Evolutionary conservation across 768 basidiomycete species (phyloP).

Genomic region (Phallus indusiatus): DNA sequence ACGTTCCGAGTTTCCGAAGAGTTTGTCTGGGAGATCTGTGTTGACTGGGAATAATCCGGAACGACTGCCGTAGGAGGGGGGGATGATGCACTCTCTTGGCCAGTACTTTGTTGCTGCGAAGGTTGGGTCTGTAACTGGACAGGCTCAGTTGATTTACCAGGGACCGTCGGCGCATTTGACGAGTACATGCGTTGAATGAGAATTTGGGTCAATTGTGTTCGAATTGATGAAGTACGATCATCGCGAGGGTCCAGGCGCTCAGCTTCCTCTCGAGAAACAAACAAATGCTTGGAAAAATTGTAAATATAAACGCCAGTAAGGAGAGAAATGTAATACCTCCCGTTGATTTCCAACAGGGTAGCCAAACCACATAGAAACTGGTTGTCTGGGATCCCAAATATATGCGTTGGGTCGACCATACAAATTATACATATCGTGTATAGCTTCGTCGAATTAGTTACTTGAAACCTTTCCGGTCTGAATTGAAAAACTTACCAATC

Average conservation of each 20-base stretch:
- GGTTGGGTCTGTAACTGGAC: not conserved
- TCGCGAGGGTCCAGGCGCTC: slow-evolving; percentile 69
- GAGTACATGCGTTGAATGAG: slow-evolving; percentile 55
- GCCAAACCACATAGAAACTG: slow-evolving; percentile 80
- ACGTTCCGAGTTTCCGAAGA: slow-evolving; percentile 30
- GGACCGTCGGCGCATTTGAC: slow-evolving; percentile 12
- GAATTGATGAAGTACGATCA: slow-evolving; percentile 63
- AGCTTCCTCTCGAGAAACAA: slow-evolving; percentile 78
- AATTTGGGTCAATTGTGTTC: slow-evolving; percentile 52
- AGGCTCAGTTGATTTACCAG: not conserved
- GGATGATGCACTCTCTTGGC: not conserved
- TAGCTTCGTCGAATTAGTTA: slow-evolving; percentile 32
- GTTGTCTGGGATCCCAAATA: slow-evolving; percentile 84
- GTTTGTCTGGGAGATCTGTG: not conserved
- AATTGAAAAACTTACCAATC: slow-evolving; percentile 51
- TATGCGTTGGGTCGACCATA: slow-evolving; percentile 84
- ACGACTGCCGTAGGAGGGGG: not conserved
- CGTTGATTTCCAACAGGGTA: slow-evolving; percentile 81
- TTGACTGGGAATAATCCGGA: not conserved
- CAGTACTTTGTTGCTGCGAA: not conserved
- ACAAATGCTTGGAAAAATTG: slow-evolving; percentile 49
- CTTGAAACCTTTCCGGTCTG: not conserved
- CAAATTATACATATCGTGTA: slow-evolving; percentile 80
- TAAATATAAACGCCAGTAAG: slow-evolving; percentile 8
- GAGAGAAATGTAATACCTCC: slow-evolving; percentile 50